Evolutionary conservation across 805 yeast species (phyloP).

Genomic region (Barnettozyma populi): DNA sequence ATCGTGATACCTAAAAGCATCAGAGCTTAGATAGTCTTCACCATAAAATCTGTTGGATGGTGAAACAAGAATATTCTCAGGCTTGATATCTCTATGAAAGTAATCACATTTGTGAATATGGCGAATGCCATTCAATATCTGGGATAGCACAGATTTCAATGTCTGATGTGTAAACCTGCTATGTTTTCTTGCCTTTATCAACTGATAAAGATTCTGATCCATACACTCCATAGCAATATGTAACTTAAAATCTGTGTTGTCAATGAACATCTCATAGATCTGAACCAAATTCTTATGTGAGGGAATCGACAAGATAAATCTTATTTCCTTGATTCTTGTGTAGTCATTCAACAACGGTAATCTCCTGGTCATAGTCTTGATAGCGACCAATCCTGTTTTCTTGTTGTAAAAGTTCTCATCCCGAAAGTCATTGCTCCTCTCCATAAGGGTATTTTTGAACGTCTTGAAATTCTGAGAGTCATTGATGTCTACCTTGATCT

Average conservation of each 20-base stretch:
- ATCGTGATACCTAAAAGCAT: constrained; percentile 24
- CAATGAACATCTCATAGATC: constrained; percentile 75
- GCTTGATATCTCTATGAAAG: constrained; percentile 89
- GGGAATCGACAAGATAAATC: constrained; percentile 60
- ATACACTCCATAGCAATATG: constrained; percentile 87
- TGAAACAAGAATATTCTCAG: constrained; percentile 80
- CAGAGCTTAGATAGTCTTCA: constrained; percentile 25
- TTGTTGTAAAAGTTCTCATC: constrained; percentile 31
- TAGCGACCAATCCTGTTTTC: constrained; percentile 54
- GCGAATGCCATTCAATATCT: constrained; percentile 67
- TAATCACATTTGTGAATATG: constrained; percentile 71
- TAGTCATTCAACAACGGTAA: constrained; percentile 50
- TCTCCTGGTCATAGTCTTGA: constrained; percentile 68
- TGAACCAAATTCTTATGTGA: constrained; percentile 70
- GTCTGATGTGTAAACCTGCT: constrained; percentile 51
- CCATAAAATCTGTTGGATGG: constrained; percentile 49
- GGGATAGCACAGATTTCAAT: constrained; percentile 62
- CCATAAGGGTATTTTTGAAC: constrained; percentile 42
- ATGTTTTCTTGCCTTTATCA: constrained; percentile 57
- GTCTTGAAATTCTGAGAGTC: constrained; percentile 14
- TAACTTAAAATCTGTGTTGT: constrained; percentile 48
- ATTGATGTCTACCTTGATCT: constrained; percentile 29
- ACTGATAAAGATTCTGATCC: constrained; percentile 76
- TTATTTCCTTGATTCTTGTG: constrained; percentile 57
- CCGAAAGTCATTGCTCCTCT: constrained; percentile 24